phyloP scores from a whole-genome alignment of 345 rosid genomes.

The Triadica sebifera region DNA sequence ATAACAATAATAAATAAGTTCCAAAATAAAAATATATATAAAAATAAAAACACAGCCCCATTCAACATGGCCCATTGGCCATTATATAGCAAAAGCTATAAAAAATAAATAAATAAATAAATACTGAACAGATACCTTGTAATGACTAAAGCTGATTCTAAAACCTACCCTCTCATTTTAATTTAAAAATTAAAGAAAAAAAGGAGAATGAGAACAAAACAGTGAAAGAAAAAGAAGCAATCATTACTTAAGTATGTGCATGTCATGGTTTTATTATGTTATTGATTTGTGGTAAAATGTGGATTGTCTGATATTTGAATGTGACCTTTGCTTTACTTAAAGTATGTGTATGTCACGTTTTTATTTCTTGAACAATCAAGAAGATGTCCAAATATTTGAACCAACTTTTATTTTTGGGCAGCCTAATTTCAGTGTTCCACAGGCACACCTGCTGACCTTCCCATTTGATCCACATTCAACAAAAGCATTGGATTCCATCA shows the following conservation, averaged over 20 bases:
- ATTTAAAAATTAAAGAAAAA: conserved; percentile 1
- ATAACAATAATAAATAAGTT: neutral
- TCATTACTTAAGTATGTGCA: conserved; percentile 12
- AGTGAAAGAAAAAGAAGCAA: conserved; percentile 7
- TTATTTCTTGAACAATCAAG: neutral
- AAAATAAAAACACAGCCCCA: no score
- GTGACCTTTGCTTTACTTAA: conserved; percentile 1
- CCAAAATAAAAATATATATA: neutral
- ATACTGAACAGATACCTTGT: no score
- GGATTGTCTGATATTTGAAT: conserved; percentile 8
- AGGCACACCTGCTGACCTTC: conserved; percentile 13
- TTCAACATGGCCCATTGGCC: no score
- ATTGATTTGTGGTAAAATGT: neutral
- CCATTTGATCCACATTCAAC: neutral
- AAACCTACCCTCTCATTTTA: conserved; percentile 20
- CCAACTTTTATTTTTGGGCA: neutral
- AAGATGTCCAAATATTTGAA: neutral
- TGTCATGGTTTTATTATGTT: neutral
- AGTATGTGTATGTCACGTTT: neutral
- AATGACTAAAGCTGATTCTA: neutral
- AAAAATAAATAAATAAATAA: no score
- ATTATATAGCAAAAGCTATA: neutral
- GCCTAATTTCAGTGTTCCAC: neutral
- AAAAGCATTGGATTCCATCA: neutral
- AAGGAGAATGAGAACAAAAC: neutral